These are phyloP conservation scores for Pleurotus djamor DNA, from an alignment of 768 basidiomycete genomes.

Conservation along the genomic window DNA sequence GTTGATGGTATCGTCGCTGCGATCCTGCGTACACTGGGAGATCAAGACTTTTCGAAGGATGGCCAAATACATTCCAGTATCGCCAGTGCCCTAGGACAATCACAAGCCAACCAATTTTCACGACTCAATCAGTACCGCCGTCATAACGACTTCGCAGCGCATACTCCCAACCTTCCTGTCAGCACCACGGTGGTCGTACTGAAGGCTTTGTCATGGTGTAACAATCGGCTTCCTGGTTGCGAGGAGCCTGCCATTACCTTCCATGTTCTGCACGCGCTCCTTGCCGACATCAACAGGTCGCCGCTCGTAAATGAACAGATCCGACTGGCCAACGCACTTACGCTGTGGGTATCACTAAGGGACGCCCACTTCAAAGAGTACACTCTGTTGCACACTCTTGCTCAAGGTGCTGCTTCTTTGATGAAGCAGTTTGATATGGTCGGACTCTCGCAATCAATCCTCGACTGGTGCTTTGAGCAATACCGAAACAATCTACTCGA, in stretches of 20 bases:
- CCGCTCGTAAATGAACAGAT: conserved; percentile 84
- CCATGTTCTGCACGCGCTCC: conserved; percentile 73
- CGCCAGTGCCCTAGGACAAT: conserved; percentile 27
- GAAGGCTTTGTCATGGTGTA: conserved; percentile 61
- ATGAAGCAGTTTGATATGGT: conserved; percentile 68
- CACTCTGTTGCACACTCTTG: conserved; percentile 64
- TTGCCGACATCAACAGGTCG: conserved; percentile 60
- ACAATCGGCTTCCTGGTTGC: conserved; percentile 32
- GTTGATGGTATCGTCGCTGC: conserved; percentile 57
- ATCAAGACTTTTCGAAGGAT: conserved; percentile 57
- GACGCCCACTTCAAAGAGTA: conserved; percentile 51
- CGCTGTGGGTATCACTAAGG: conserved; percentile 70
- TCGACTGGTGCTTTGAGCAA: conserved; percentile 70
- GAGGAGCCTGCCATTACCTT: conserved; percentile 63
- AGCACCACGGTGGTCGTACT: conserved; percentile 50
- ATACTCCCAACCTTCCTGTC: conserved; percentile 66
- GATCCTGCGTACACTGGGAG: conserved; percentile 62
- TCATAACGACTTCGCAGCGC: conserved; percentile 43
- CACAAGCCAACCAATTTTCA: conserved; percentile 43
- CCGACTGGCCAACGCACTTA: conserved; percentile 69
- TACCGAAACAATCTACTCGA: conserved; percentile 38
- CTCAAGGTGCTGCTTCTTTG: conserved; percentile 64
- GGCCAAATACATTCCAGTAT: conserved; percentile 52
- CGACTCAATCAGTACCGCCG: conserved; percentile 51
- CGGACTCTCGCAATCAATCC: conserved; percentile 67